phyloP scores from a whole-genome alignment of 2,329 filamentous ascomycete genomes.

The Furcasterigmium sp. region DNA sequence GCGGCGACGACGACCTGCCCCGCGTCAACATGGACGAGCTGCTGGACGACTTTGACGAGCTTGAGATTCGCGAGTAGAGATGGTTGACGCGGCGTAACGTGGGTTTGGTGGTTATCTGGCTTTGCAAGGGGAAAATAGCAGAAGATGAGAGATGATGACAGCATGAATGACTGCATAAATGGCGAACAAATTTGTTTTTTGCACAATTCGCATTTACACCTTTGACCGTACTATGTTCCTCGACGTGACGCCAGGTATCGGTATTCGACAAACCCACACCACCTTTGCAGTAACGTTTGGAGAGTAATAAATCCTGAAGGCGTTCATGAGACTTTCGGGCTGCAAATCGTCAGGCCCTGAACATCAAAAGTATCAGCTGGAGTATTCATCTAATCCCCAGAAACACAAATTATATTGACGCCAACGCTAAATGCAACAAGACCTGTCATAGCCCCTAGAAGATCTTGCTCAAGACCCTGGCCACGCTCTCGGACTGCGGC shows the following conservation, averaged over 20 bases:
- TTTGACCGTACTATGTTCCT: too few species aligned
- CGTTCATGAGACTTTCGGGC: too few species aligned
- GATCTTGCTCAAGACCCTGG: slow-evolving; percentile 59
- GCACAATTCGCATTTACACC: neutral
- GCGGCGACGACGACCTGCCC: slow-evolving; percentile 60
- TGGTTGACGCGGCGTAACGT: too few species aligned
- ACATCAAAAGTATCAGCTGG: too few species aligned
- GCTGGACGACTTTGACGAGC: slow-evolving; percentile 88
- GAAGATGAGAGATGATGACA: neutral
- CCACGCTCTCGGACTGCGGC: slow-evolving; percentile 50
- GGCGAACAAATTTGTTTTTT: too few species aligned
- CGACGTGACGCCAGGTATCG: too few species aligned
- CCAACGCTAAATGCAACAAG: neutral
- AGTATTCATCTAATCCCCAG: too few species aligned
- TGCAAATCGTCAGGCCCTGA: too few species aligned
- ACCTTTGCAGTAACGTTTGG: too few species aligned
- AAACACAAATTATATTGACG: neutral
- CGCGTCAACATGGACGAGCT: slow-evolving; percentile 75
- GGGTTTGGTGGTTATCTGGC: too few species aligned
- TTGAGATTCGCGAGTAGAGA: slow-evolving; percentile 58
- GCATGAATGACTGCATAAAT: neutral
- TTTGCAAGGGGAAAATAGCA: neutral
- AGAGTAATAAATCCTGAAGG: too few species aligned
- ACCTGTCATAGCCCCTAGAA: slow-evolving; percentile 36
- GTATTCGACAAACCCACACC: too few species aligned